Evolutionary conservation across 768 basidiomycete genomes (phyloP).

Genomic region (Leccinum olivaceopallidum): DNA sequence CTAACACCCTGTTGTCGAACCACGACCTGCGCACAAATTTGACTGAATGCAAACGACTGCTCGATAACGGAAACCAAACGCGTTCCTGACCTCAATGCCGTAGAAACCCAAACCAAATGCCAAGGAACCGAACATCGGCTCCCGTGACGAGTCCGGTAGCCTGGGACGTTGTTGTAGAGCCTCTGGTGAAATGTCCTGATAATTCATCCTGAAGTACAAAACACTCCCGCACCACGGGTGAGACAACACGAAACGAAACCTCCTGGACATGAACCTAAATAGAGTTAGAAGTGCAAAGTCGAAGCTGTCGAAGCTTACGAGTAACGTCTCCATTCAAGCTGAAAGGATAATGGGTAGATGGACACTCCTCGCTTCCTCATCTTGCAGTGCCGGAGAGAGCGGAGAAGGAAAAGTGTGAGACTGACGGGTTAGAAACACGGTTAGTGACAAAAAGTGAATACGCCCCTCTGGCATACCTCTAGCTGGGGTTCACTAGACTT

Average conservation of each 20-base stretch:
- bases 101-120: conserved; percentile 66
- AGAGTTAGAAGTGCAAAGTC: conserved; percentile 3
- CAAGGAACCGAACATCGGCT: conserved; percentile 42
- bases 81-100: conserved; percentile 40
- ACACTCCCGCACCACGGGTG: conserved; percentile 39
- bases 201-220: conserved; percentile 56
- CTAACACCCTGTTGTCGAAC: conserved; percentile 33
- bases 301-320: conserved; percentile 43
- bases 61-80: conserved; percentile 66
- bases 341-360: conserved; percentile 82
- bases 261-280: conserved; percentile 39
- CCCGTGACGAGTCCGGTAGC: conserved; percentile 39
- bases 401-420: conserved; percentile 72
- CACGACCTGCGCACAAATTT: conserved; percentile 43
- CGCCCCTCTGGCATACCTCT: conserved; percentile 45
- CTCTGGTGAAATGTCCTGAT: conserved; percentile 48
- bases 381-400: conserved; percentile 63
- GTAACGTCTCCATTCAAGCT: conserved; percentile 61
- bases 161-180: conserved; percentile 53
- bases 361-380: conserved; percentile 81
- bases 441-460: conserved; percentile 6
- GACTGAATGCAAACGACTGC: conserved; percentile 49
- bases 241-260: conserved; percentile 37
- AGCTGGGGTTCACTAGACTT: conserved; percentile 39
- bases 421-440: conserved; percentile 51